Base-by-base conservation (phyloP, 1,139 yeast species). In the Yamadazyma membranifaciens region DNA sequence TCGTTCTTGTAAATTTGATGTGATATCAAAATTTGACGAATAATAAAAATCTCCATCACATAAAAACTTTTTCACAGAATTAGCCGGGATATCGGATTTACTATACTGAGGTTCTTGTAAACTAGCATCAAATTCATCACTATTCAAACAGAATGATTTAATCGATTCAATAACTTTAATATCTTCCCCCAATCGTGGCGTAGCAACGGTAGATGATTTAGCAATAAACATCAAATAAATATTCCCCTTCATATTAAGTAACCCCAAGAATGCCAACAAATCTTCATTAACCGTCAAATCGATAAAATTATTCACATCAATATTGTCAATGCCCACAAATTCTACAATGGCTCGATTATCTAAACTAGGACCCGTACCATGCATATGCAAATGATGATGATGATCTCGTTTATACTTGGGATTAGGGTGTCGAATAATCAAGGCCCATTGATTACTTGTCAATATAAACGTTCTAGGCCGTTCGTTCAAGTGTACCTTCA, bases 41-140 rank as follows among this genome's bases (percentile, higher is more conserved):
- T 75, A 84, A 52, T 76, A 84, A 54, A 84, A 85, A 2, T 80
- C 69, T 0, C 88, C 92, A 51, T 74, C 75, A 11, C 80, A 69
- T 24, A 84, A 62, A 10, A 83, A 59, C 48, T 76, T 76, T 41
- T 76, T 67, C 2, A 83, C 70, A 2, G 83, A 74, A 25, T 75
- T 72, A 27, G 86, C 81, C 2, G 87, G 87, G 48, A 73, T 78
- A 24, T 74, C 80, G 62, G 44, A 31, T 44, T 40, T 47, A 31
- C 41, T 24, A 52, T 50, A 42, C 34, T 46, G 43, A n/a, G 37
- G 33, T 13, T 30, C 27, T 10, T 44, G 43, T 24, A 39, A 43
- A 40, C 62, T 45, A 31, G 62, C 53, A 54, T 83, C 89, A 55
- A 62, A 80, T 34, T 69, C 72, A 41, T 77, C 80, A 36, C 73